Base-by-base conservation (phyloP, 352 stramenopile genomes). In the Discostella stelligera region DNA sequence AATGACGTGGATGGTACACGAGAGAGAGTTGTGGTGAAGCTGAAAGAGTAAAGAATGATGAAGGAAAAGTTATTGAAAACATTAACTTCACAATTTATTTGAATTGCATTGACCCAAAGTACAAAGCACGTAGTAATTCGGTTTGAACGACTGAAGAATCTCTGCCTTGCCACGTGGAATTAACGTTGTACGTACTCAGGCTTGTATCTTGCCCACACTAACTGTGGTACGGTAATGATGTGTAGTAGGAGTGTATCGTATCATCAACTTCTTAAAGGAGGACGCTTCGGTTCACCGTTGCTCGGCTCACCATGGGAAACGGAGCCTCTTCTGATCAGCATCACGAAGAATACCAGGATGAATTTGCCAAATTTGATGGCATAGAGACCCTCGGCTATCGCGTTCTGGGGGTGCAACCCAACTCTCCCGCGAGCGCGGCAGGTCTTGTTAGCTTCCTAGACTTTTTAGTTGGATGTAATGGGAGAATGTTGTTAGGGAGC, bases 361-460 rank as follows among this genome's bases (percentile, higher is more conserved):
- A 82, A 76, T 82, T 71, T 54, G 18, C 66, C 20, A 66, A 89
- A 71, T 92, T 90, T 63, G 84, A 92, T 48, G 86, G 86, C 11
- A 81, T 89, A 46, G 91, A 93, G 55, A 91, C 89, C 16, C 86
- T 95, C 48, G 96, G 96, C 46, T 99, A 98, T 83, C 94, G 96
- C 39, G 95, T 99, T 27, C 76, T 99, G 30, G 96, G 96, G 21
- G 97, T 99, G 48, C 96, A 99, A 88, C 94, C 97, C 39, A 90
- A 97, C 69, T 97, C 91, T 49, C 96, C 96, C 0, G 95, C 96
- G 8, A 90, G 91, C 16, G 79, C 85, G 18, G 95, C 95, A 20
- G 96, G 96, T 50, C 95, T 99, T 41, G 96, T 98, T 37, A 96
- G 89, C 69, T 98, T 98, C 83, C 97, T 99, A 67, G 96, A 98